Base-by-base conservation (phyloP, 805 yeast genomes). In the Tetrapisispora arboricola region DNA sequence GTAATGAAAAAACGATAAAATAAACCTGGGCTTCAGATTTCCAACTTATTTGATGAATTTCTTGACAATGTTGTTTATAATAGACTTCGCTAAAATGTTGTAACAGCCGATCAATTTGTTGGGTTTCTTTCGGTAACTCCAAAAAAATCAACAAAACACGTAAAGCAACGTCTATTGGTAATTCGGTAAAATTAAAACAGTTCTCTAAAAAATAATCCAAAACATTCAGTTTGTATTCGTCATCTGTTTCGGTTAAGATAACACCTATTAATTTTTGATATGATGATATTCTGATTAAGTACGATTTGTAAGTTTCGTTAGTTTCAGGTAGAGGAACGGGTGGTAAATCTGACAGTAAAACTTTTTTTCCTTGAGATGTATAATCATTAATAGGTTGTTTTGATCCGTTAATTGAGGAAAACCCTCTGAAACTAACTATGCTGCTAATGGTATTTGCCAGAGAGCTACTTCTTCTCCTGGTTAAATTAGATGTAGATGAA, bases 101-200 rank as follows among this genome's bases (percentile, higher is more conserved):
- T 31, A 83, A 60, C 3, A 80, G 68, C 36, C 87, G 64, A 50
- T 83, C 90, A 38, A 83, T 82, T 52, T 83, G 88, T 54, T 82
- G 90, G 0, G 85, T 65, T 51, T 83, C 92, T 45, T 67, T 71
- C 0, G 92, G 92, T 20, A 83, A 60, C 40, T 75, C 75, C 42
- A 76, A 68, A 36, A 68, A 61, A 64, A 76, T 67, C 32, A 83
- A 57, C 38, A 82, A 69, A 48, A 71, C 73, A 32, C 88, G 61
- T 39, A 83, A 57, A 0, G 88, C 69, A 44, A 83, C 63, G 50
- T 83, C 92, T 15, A 83, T 50, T 0, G 92, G 83, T 45, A 73
- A 74, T 20, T 63, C 64, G 2, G 49, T 33, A 43, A 82, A 78
- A 40, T 73, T 65, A 49, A 78, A 77, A 36, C 57, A 63, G 13